These are phyloP conservation scores for Cercospora citrullina DNA, from an alignment of 2,329 filamentous ascomycete species.

Conservation along the genomic window DNA sequence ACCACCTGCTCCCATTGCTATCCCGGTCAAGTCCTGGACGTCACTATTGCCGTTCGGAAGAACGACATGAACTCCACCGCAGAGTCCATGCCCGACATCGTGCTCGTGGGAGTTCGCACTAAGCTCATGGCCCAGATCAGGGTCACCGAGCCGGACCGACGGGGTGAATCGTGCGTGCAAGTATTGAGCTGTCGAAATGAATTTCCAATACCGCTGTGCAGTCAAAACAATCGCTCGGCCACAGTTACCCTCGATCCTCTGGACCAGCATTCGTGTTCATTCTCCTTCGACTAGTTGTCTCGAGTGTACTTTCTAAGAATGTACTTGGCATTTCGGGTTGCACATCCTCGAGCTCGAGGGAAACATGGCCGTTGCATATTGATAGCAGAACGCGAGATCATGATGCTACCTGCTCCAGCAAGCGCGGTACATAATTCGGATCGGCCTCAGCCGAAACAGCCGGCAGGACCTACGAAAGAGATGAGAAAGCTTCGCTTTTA, in stretches of 20 bases:
- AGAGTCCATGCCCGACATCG: background rate
- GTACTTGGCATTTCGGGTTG: background rate
- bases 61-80: background rate
- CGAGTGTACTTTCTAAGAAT: background rate
- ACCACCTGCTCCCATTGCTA: background rate
- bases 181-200: background rate
- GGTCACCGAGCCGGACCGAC: background rate
- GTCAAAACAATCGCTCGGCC: background rate
- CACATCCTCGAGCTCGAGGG: background rate
- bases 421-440: background rate
- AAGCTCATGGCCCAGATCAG: background rate
- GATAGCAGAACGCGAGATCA: background rate
- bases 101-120: background rate
- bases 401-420: background rate
- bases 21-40: background rate
- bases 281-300: background rate
- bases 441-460: background rate
- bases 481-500: slow-evolving; percentile 40
- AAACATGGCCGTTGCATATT: background rate
- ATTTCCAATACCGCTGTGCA: background rate
- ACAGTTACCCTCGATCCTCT: background rate
- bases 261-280: background rate
- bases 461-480: slow-evolving; percentile 16
- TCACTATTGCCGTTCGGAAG: background rate
- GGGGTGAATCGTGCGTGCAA: background rate